These are phyloP conservation scores for Fraxinus anomala DNA, from an alignment of 257 asterid genomes.

Conservation along the genomic window DNA sequence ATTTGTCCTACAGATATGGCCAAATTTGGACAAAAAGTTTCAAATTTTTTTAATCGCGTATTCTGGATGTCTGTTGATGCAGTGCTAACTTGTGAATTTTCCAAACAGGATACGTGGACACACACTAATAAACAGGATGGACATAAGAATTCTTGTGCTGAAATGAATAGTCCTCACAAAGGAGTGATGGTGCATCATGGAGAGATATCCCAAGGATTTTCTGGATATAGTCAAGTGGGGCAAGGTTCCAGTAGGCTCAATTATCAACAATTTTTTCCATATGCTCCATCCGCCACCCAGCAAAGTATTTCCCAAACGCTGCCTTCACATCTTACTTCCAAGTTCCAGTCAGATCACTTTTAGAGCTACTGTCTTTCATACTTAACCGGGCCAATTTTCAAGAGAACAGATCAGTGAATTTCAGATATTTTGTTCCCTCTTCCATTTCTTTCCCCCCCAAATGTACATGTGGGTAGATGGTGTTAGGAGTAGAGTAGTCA, in stretches of 20 bases:
- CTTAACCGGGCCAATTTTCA: constrained; percentile 13
- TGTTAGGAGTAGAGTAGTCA: constrained; percentile 23
- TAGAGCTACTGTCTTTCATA: constrained; percentile 25
- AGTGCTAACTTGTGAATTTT: not conserved
- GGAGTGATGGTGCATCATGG: constrained; percentile 31
- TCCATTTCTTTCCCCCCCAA: constrained; percentile 22
- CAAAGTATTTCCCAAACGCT: constrained; percentile 28
- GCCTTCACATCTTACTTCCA: constrained; percentile 33
- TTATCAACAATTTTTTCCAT: constrained; percentile 32
- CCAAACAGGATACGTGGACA: constrained; percentile 45
- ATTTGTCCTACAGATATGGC: not conserved
- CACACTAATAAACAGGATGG: constrained; percentile 39
- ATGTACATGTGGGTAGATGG: constrained; percentile 38
- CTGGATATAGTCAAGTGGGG: constrained; percentile 28
- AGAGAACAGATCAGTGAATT: constrained; percentile 22
- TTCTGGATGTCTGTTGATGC: not conserved
- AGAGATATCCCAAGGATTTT: constrained; percentile 27
- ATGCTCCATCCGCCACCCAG: constrained; percentile 27
- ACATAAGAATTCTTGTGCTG: constrained; percentile 33
- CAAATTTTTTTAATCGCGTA: not conserved
- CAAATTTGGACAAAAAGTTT: not conserved
- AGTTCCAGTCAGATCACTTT: constrained; percentile 28
- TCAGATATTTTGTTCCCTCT: constrained; percentile 8
- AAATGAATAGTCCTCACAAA: constrained; percentile 31
- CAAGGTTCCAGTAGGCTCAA: constrained; percentile 30